Evolutionary conservation across 805 yeast genomes (phyloP), one percentile per base, ranked within the genome.

Genomic region (Candida morakotiae): DNA sequence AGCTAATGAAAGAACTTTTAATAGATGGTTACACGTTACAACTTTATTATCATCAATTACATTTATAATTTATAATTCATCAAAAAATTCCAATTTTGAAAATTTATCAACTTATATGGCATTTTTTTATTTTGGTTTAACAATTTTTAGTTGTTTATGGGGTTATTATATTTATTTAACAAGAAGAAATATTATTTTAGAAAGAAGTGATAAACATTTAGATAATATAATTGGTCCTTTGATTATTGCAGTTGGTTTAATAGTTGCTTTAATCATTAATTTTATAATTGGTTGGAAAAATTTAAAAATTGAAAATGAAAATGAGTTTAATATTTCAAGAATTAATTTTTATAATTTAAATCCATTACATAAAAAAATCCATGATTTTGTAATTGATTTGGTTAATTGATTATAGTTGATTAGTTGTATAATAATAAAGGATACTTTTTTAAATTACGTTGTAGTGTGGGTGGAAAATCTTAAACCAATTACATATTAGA

Each of bases 1-100:
- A 46, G 98, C 98, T 20, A 93, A 93, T 56, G 98, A 93, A 67
- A 83, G 98, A 60, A 93, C 98, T 3, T 91, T 89, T 67, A 83
- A 87, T 69, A 77, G 94, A 61, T 93, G 98, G 98, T 70, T 93
- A 47, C 88, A 83, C 46, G 91, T 91, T 16, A 84, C 95, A 10
- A 79, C 94, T 0, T 67, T 93, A 55, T 71, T 93, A 48, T 80
- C 95, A 15, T 81, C 89, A 0, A 65, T 93, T 51, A 87, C 98
- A 0, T 88, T 89, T 54, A 73, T 93, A 11, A 75, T 93, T 38
- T 86, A 86, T 65, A 76, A 81, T 28, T 81, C 95, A 9, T 84
- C 87, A 15, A 68, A 72, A 44, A 67, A 70, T 20, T 81, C 96
- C 0, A 74, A 81, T 42, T 77, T 77, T 49, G 76, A 78, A n/a